These are phyloP conservation scores for Gracilariopsis chorda DNA, from an alignment of 23 red algal genomes.

Conservation along the genomic window DNA sequence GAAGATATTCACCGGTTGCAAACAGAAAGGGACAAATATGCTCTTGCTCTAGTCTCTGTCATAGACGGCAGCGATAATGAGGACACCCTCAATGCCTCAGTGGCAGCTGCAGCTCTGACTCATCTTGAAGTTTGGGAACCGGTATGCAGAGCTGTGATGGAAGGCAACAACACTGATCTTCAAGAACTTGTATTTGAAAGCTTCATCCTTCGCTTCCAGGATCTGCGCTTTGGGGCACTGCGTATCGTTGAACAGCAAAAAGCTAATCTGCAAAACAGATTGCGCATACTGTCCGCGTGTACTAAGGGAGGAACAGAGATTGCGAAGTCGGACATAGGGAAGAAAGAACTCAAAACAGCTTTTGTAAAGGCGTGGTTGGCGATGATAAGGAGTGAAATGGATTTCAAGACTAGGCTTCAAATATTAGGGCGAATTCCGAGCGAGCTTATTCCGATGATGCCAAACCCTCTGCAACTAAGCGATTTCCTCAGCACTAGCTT, in stretches of 20 bases:
- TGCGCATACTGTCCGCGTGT: neutral
- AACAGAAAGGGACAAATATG: neutral
- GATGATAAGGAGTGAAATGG: slow-evolving; percentile 7
- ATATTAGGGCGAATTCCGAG: slow-evolving; percentile 29
- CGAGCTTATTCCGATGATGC: slow-evolving; percentile 69
- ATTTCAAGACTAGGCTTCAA: neutral
- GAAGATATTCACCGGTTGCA: neutral
- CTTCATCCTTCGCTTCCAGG: neutral
- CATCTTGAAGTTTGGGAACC: neutral
- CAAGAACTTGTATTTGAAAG: neutral
- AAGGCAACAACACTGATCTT: neutral
- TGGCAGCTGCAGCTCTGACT: slow-evolving; percentile 30
- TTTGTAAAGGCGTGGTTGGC: slow-evolving; percentile 41
- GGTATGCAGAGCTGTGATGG: neutral
- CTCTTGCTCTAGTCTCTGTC: neutral
- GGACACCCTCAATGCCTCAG: neutral
- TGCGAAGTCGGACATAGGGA: neutral
- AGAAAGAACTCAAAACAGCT: neutral
- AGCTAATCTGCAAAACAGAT: neutral
- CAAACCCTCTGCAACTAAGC: slow-evolving; percentile 55
- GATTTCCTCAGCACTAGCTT: slow-evolving; percentile 69
- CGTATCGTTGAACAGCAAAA: neutral
- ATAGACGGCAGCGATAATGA: neutral
- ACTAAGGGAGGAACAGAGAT: neutral
- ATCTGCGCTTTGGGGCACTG: neutral